These are phyloP conservation scores for Trichosporon sp. DNA, from an alignment of 1,284 basidiomycete genomes.

Conservation along the genomic window DNA sequence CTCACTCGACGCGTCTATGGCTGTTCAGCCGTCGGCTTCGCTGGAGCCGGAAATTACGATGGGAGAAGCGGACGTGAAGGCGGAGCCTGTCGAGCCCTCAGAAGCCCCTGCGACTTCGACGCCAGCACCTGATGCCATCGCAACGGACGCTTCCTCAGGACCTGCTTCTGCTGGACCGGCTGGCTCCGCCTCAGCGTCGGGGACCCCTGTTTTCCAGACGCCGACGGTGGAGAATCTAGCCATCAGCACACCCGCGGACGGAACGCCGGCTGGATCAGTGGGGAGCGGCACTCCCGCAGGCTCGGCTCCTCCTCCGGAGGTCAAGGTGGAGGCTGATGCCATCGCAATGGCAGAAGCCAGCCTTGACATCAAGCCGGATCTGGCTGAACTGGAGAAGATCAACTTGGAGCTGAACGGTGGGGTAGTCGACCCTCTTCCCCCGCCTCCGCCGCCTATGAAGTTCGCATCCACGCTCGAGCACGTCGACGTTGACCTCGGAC, in stretches of 20 bases:
- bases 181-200: neutral
- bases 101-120: neutral
- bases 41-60: neutral
- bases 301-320: neutral
- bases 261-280: neutral
- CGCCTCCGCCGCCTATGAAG: slow-evolving; percentile 46
- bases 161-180: neutral
- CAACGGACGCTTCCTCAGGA: neutral
- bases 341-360: neutral
- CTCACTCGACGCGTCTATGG: neutral
- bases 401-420: slow-evolving; percentile 2
- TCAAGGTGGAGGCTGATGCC: slow-evolving; percentile 11
- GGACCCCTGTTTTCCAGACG: neutral
- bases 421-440: slow-evolving; percentile 30
- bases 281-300: neutral
- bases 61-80: neutral
- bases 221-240: neutral
- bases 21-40: neutral
- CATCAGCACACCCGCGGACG: neutral
- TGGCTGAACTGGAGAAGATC: slow-evolving; percentile 5
- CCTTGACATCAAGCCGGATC: slow-evolving; percentile 30
- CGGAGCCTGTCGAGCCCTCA: neutral
- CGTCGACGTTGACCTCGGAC: slow-evolving; percentile 94
- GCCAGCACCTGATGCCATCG: neutral
- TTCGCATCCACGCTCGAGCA: slow-evolving; percentile 55